These are phyloP conservation scores for Russula sp. DNA, from an alignment of 768 basidiomycete genomes.

Conservation along the genomic window DNA sequence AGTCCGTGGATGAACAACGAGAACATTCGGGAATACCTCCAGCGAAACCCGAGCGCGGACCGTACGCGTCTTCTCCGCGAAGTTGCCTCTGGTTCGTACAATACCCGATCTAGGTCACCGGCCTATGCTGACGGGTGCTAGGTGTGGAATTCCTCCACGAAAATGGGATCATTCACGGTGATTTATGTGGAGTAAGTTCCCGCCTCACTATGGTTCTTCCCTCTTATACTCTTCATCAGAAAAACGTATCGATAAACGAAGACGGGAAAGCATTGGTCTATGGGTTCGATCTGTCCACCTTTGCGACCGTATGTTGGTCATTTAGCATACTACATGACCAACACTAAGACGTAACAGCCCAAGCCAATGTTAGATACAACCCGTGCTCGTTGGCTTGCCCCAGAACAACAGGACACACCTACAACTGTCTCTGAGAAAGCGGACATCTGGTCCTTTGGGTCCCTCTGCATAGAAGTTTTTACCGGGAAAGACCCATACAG, in stretches of 20 bases:
- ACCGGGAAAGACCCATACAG: constrained; percentile 13
- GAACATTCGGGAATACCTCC: constrained; percentile 33
- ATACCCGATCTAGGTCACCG: not conserved
- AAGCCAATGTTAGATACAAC: constrained; percentile 25
- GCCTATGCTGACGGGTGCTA: constrained; percentile 1
- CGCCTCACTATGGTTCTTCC: not conserved
- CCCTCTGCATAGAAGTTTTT: constrained; percentile 11
- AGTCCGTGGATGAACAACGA: constrained; percentile 42
- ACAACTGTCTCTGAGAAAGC: not conserved
- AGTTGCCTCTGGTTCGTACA: constrained; percentile 31
- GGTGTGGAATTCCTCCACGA: constrained; percentile 18
- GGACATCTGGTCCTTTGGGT: constrained; percentile 17
- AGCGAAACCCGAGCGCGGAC: constrained; percentile 28
- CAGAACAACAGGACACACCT: constrained; percentile 3
- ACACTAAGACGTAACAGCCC: constrained; percentile 4
- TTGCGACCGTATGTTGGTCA: not conserved
- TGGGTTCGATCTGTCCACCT: constrained; percentile 38
- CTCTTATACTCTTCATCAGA: constrained; percentile 24
- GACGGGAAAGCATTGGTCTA: constrained; percentile 35
- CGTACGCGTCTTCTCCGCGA: constrained; percentile 34
- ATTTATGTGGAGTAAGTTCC: constrained; percentile 23
- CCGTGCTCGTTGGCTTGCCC: constrained; percentile 14
- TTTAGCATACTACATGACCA: no score
- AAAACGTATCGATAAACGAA: constrained; percentile 38
- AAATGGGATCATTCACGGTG: constrained; percentile 19